Evolutionary conservation across 179 eudicot genomes (phyloP).

Genomic region (Beta macrorhiza): DNA sequence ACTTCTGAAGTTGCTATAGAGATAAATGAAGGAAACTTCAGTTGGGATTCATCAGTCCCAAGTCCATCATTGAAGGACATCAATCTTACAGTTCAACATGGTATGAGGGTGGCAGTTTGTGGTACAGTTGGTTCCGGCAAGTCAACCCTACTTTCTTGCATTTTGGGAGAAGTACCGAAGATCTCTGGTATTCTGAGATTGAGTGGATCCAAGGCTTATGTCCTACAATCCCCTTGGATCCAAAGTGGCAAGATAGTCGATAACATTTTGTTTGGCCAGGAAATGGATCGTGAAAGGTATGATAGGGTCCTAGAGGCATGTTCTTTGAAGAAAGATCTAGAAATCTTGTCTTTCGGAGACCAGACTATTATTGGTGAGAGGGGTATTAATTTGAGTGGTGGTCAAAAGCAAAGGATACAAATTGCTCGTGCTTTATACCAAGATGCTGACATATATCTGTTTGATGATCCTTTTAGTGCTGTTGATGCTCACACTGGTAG

Average conservation of each 20-base stretch:
- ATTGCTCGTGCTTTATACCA: slow-evolving; percentile 64
- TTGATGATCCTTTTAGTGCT: slow-evolving; percentile 74
- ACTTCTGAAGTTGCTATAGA: slow-evolving; percentile 47
- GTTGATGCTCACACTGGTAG: slow-evolving; percentile 72
- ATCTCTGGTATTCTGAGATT: slow-evolving; percentile 48
- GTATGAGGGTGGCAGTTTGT: slow-evolving; percentile 75
- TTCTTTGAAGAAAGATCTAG: slow-evolving; percentile 55
- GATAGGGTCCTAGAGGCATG: slow-evolving; percentile 59
- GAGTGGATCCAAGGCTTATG: slow-evolving; percentile 60
- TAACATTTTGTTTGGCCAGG: slow-evolving; percentile 56
- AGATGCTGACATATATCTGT: slow-evolving; percentile 59
- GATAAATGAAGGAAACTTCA: slow-evolving; percentile 50
- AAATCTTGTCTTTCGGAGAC: slow-evolving; percentile 57
- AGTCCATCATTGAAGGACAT: slow-evolving; percentile 48
- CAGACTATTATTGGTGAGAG: slow-evolving; percentile 61
- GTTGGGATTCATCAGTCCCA: slow-evolving; percentile 53
- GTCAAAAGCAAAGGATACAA: slow-evolving; percentile 41
- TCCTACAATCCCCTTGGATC: slow-evolving; percentile 72
- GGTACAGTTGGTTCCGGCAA: slow-evolving; percentile 82
- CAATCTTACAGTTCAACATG: slow-evolving; percentile 46
- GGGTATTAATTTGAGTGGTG: slow-evolving; percentile 48
- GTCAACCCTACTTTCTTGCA: slow-evolving; percentile 70
- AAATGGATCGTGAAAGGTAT: slow-evolving; percentile 46
- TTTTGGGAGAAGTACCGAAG: slow-evolving; percentile 70
- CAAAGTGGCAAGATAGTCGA: slow-evolving; percentile 66